Base-by-base conservation (phyloP, 495 filamentous ascomycete species). In the Physcia stellaris region DNA sequence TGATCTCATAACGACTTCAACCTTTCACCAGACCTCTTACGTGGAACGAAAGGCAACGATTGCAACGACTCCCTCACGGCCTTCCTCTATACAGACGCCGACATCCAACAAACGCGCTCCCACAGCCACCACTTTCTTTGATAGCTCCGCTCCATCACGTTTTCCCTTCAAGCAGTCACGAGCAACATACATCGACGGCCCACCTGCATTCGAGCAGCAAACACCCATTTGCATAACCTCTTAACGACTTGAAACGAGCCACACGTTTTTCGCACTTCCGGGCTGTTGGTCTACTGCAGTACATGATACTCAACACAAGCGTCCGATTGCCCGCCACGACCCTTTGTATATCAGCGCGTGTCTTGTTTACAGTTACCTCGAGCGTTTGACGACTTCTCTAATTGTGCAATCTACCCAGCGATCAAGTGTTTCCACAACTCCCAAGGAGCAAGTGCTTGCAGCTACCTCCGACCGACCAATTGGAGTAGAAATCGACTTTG, bases 211-310 rank as follows among this genome's bases (percentile, higher is more conserved):
- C 32, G 44, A 40, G 34, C 46, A 49, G 49, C 49, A 52, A 50
- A 50, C 41, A 40, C 12, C 26, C 34, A 40, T 39, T 31, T 31
- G 27, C 30, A 38, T 13, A 28, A 50, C 40, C 35, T 32, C 28
- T 59, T 68, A 59, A 76, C 65, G 71, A 75, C 63, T 56, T 61
- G 70, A 67, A 61, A 75, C 70, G 72, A 73, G 54, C 50, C 53
- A 63, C 56, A 72, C 63, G 63, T 61, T 53, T 19, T 31, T 48
- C 30, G 21, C 24, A 18, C 13, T 28, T 28, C 13, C 26, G 26
- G 13, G n/a, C n/a, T n/a, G n/a, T n/a, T n/a, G n/a, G n/a, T n/a
- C n/a, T n/a, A n/a, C n/a, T n/a, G n/a, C n/a, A n/a, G n/a, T n/a
- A n/a, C n/a, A n/a, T n/a, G n/a, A n/a, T n/a, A n/a, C n/a, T n/a